Base-by-base conservation (phyloP, 345 rosid genomes). In the Rhizophora apiculata region DNA sequence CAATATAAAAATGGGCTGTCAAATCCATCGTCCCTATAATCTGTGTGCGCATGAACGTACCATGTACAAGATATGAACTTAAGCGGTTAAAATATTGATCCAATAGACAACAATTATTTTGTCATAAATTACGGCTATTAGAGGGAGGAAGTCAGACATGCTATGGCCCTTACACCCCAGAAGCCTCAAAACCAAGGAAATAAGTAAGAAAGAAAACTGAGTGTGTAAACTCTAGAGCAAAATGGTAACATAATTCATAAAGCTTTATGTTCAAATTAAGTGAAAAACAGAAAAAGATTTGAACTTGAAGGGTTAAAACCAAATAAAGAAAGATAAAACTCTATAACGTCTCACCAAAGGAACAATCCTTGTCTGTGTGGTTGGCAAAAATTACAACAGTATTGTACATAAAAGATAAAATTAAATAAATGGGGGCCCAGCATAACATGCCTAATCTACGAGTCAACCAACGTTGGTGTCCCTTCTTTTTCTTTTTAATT, bases 1-100 rank as follows among this genome's bases (percentile, higher is more conserved):
- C 58, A 73, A 66, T 26, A 36, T 68, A 65, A 58, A 62, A 71
- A 69, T 58, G 59, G 67, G 73, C 68, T 37, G 78, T 81, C 87
- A 73, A 63, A 48, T 65, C 76, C 79, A 65, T 56, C 65, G 60
- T 71, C 76, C 29, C 65, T 64, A 69, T 5, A 5, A 16, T 65
- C 8, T 26, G 16, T 13, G 16, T 13, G 49, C 49, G 0, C 49
- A 43, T 3, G 49, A 61, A 53, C 24, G 10, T 52, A 58, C 34
- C 71, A 34, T 66, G 63, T 36, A 67, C 74, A 52, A 62, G 34
- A 69, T 73, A 6, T 57, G 29, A 76, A 70, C 63, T 46, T 43
- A 19, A 13, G 4, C 27, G n/a, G 36, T 26, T 60, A 57, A 58
- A 49, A 51, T 30, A 5, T 55, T 29, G n/a, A 11, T 8, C 31